phyloP scores from a whole-genome alignment of 1,284 basidiomycete species.

The Pascua sp. region DNA sequence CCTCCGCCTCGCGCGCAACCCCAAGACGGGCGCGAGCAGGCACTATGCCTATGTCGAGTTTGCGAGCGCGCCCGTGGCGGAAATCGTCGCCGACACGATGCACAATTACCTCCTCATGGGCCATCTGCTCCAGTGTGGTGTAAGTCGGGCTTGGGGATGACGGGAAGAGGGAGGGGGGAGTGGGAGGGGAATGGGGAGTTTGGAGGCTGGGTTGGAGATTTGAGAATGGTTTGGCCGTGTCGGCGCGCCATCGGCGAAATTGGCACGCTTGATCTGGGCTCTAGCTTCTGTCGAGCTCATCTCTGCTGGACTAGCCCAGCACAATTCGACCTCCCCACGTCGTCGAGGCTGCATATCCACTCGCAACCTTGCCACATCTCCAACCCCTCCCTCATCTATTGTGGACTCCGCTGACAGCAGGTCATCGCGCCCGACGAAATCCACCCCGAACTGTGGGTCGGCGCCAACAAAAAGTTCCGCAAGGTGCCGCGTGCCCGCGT shows the following conservation, averaged over 20 bases:
- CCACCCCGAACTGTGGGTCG: constrained; percentile 91
- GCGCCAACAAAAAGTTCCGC: constrained; percentile 93
- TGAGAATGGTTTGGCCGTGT: too few species aligned
- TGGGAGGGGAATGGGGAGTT: too few species aligned
- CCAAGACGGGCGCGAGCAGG: constrained; percentile 92
- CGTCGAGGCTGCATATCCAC: too few species aligned
- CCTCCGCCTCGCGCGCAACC: constrained; percentile 85
- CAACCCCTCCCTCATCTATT: too few species aligned
- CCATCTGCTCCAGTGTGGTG: constrained; percentile 82
- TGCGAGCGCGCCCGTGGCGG: constrained; percentile 77
- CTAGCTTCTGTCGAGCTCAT: too few species aligned
- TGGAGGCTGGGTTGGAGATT: neutral
- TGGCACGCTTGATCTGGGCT: too few species aligned
- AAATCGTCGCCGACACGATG: constrained; percentile 98
- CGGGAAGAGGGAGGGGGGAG: neutral
- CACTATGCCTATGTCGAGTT: constrained; percentile 98
- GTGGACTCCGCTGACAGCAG: constrained; percentile 35
- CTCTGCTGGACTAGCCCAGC: too few species aligned
- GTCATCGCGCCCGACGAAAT: constrained; percentile 76
- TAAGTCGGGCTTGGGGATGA: too few species aligned
- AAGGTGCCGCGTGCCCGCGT: constrained; percentile 70
- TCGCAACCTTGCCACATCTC: too few species aligned
- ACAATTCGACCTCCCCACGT: too few species aligned
- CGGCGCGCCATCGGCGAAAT: too few species aligned
- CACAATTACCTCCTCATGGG: constrained; percentile 96